Evolutionary conservation across 2,329 filamentous ascomycete species (phyloP).

Genomic region (Ascochyta pisi): DNA sequence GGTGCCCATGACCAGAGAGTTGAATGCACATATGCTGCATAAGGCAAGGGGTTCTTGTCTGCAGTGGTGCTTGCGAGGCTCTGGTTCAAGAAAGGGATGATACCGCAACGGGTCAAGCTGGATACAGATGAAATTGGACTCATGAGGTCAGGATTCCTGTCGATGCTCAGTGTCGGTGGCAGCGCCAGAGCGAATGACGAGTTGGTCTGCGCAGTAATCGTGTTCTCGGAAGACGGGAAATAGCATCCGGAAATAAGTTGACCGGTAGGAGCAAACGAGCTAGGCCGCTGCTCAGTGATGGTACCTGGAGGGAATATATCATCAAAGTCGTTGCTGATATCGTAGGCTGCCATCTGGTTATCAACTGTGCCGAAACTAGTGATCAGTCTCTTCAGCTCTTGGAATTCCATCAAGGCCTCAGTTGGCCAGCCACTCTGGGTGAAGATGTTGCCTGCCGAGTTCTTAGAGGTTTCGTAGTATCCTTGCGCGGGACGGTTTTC

Average conservation of each 20-base stretch:
- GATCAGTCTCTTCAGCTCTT: constrained; percentile 61
- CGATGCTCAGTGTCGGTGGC: constrained; percentile 25
- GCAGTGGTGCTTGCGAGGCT: constrained; percentile 62
- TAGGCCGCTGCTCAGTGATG: constrained; percentile 29
- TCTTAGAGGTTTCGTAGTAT: constrained; percentile 59
- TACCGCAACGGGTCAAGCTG: constrained; percentile 63
- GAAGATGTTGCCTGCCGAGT: constrained; percentile 46
- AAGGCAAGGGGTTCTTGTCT: constrained; percentile 54
- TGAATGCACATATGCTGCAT: constrained; percentile 59
- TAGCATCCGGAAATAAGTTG: constrained; percentile 61
- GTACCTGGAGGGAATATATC: constrained; percentile 62
- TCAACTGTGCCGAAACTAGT: constrained; percentile 64
- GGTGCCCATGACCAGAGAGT: constrained; percentile 68
- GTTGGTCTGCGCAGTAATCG: constrained; percentile 56
- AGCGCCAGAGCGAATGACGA: constrained; percentile 52
- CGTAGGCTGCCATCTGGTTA: constrained; percentile 63
- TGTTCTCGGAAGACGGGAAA: constrained; percentile 52
- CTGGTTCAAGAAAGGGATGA: constrained; percentile 65
- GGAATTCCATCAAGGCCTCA: constrained; percentile 64
- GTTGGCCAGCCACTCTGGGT: constrained; percentile 70
- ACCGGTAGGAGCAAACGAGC: constrained; percentile 49
- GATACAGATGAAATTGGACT: constrained; percentile 36
- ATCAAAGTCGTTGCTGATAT: constrained; percentile 58
- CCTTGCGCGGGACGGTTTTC: constrained; percentile 56
- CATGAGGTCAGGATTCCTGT: constrained; percentile 32